These are phyloP conservation scores for Euphorbia tirucalli DNA, from an alignment of 345 rosid genomes.

Conservation along the genomic window DNA sequence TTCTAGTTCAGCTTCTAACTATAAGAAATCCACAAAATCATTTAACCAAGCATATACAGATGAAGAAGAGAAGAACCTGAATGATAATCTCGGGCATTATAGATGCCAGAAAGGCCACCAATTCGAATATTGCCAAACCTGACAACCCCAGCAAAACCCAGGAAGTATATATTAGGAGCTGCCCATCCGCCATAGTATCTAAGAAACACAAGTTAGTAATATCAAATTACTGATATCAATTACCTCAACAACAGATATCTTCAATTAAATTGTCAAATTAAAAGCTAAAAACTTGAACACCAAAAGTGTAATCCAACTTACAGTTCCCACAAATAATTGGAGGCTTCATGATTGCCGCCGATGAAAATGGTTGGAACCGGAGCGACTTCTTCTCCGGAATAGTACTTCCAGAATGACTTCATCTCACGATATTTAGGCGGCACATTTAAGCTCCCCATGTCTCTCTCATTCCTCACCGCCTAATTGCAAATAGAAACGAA, in stretches of 20 bases:
- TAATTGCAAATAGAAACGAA: conserved; percentile 16
- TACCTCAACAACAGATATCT: not conserved
- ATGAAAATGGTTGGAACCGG: conserved; percentile 89
- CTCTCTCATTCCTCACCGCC: conserved; percentile 86
- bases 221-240: conserved; percentile 16
- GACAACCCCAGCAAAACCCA: conserved; percentile 80
- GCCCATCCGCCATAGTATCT: conserved; percentile 98
- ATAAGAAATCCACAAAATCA: not conserved
- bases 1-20: not conserved
- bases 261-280: not conserved
- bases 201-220: conserved; percentile 12
- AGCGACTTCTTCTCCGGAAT: conserved; percentile 71
- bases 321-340: conserved; percentile 94
- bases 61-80: conserved; percentile 42
- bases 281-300: not conserved
- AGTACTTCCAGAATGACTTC: conserved; percentile 95
- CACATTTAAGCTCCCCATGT: conserved; percentile 77
- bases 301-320: conserved; percentile 24
- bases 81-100: conserved; percentile 53
- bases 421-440: conserved; percentile 68
- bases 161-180: conserved; percentile 78
- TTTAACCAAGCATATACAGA: not conserved
- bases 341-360: conserved; percentile 98
- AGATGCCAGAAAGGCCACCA: conserved; percentile 92
- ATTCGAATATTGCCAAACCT: conserved; percentile 83